These are phyloP conservation scores for Saccharomyces paradoxus DNA, from an alignment of 805 yeast species.

Conservation along the genomic window DNA sequence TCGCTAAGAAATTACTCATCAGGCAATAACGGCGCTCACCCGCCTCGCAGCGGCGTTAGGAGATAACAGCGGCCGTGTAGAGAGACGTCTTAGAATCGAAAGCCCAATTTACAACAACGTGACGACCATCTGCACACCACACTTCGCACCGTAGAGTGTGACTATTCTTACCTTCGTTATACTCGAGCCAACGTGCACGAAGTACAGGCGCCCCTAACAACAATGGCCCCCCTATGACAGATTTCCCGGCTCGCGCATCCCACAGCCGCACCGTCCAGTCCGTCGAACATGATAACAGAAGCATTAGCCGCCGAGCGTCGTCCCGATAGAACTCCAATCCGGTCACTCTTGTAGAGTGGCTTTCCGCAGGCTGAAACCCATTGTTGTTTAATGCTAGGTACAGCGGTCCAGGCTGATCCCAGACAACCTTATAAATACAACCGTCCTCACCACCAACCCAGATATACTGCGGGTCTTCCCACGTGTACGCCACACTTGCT, in stretches of 20 bases:
- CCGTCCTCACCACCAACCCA: slow-evolving; percentile 25
- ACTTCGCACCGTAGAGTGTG: neutral
- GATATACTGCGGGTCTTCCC: slow-evolving; percentile 14
- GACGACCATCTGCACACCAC: neutral
- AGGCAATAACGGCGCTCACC: neutral
- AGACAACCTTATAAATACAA: slow-evolving; percentile 19
- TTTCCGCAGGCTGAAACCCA: slow-evolving; percentile 15
- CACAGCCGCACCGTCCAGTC: slow-evolving; percentile 24
- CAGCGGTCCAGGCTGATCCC: slow-evolving; percentile 6
- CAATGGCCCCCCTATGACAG: neutral
- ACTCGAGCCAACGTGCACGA: neutral
- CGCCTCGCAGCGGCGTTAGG: neutral
- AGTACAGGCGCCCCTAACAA: neutral
- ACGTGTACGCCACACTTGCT: slow-evolving; percentile 12
- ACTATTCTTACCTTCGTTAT: neutral
- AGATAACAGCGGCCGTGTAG: neutral
- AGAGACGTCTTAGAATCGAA: neutral
- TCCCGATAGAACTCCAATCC: slow-evolving; percentile 8
- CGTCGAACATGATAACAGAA: slow-evolving; percentile 17
- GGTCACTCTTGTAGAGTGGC: slow-evolving; percentile 18
- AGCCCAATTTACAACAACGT: neutral
- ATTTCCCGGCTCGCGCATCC: slow-evolving; percentile 11
- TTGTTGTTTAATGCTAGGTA: slow-evolving; percentile 11
- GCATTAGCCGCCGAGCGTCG: slow-evolving; percentile 3
- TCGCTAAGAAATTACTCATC: neutral